Percentiles rank a stretch among this genome's conserved stretches.
phyloP scores from a whole-genome alignment of 1,284 basidiomycete species.

The Taiwanofungus camphoratus region DNA sequence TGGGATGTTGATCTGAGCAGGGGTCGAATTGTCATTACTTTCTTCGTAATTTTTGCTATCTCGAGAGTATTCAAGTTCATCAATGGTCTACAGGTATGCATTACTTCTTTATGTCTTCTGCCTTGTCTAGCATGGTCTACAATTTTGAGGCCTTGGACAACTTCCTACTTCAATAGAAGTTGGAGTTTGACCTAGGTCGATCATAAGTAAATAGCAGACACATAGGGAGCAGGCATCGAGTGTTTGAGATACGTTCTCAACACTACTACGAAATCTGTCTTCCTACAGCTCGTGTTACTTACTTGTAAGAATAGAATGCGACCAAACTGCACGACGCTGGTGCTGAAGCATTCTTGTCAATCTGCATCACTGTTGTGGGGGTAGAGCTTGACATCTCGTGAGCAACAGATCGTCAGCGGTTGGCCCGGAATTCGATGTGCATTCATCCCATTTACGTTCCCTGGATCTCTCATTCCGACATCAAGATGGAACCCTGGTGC shows the following conservation, averaged over 20 bases:
- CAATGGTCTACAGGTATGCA: slow-evolving; percentile 9
- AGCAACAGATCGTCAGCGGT: slow-evolving; percentile 12
- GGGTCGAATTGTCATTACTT: neutral
- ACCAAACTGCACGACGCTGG: too few relatives aligned
- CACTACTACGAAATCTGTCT: too few relatives aligned
- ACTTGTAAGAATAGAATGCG: too few relatives aligned
- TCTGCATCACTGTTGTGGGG: too few relatives aligned
- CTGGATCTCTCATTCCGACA: slow-evolving; percentile 15
- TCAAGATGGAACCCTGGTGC: slow-evolving; percentile 20
- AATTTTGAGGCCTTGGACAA: neutral
- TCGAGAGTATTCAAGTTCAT: slow-evolving; percentile 10
- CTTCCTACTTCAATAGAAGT: too few relatives aligned
- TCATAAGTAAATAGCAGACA: too few relatives aligned
- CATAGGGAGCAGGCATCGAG: too few relatives aligned
- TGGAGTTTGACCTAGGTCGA: too few relatives aligned
- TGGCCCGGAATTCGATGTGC: slow-evolving; percentile 13
- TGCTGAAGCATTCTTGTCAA: too few relatives aligned
- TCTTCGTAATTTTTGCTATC: slow-evolving; percentile 5
- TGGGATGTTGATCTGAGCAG: neutral
- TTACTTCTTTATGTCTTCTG: neutral
- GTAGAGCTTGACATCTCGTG: too few relatives aligned
- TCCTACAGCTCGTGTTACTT: too few relatives aligned
- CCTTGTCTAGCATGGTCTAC: neutral
- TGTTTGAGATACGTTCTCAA: too few relatives aligned
- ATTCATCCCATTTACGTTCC: slow-evolving; percentile 12